A percentile compares a stretch with the other conserved stretches of the same genome.
Evolutionary conservation across 2,329 filamentous ascomycete species (phyloP).

Genomic region (Colletotrichum sp.): DNA sequence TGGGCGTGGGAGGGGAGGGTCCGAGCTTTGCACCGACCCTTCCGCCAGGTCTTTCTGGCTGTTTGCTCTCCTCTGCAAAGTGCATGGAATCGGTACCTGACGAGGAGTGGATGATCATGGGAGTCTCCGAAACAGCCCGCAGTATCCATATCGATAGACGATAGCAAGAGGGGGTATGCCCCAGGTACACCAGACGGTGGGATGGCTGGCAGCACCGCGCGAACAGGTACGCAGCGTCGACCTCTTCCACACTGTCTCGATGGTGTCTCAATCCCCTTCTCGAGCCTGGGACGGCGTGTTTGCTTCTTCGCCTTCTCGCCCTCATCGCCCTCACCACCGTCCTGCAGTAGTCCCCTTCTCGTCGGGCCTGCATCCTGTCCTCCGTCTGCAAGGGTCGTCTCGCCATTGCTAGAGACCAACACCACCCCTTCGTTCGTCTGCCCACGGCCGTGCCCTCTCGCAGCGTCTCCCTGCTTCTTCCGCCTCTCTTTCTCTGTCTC

Average conservation of each 20-base stretch:
- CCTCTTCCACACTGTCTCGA: constrained; percentile 1
- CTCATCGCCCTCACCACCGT: background rate
- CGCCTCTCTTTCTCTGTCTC: constrained; percentile 7
- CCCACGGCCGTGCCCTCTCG: background rate
- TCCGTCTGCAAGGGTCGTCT: constrained; percentile 15
- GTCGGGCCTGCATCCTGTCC: background rate
- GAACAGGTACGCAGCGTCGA: background rate
- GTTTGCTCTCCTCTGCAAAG: background rate
- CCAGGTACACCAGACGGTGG: background rate
- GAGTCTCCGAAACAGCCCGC: constrained; percentile 31
- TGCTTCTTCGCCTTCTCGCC: constrained; percentile 6
- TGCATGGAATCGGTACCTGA: constrained; percentile 43
- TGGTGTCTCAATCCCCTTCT: background rate
- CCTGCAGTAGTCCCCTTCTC: constrained; percentile 5
- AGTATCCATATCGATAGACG: background rate
- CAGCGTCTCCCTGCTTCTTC: constrained; percentile 11
- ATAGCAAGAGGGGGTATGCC: background rate
- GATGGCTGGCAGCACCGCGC: background rate
- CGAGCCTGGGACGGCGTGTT: constrained; percentile 2
- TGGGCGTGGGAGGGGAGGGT: background rate
- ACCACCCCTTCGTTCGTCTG: background rate
- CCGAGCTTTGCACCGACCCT: constrained; percentile 16
- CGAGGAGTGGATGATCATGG: constrained; percentile 47
- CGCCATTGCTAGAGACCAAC: background rate
- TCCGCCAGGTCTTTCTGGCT: background rate